Evolutionary conservation across 352 stramenopile genomes (phyloP).

Genomic region (Blastocystis hominis): DNA sequence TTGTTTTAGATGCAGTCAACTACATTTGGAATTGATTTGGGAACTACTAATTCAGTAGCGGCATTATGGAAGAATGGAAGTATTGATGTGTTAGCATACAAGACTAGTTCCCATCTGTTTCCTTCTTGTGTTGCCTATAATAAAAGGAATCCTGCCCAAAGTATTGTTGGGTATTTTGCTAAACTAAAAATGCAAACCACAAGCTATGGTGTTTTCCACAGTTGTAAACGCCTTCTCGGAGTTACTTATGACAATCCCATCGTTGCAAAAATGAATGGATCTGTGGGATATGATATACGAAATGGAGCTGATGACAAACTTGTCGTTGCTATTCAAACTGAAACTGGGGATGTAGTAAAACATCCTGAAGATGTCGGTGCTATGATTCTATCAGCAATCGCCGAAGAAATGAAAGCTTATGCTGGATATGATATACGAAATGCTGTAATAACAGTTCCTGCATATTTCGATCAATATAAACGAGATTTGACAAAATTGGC

Average conservation of each 20-base stretch:
- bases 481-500: conserved; percentile 98
- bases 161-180: neutral
- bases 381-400: neutral
- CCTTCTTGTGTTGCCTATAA: conserved; percentile 18
- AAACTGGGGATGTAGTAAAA: neutral
- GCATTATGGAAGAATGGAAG: neutral
- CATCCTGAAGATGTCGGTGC: conserved; percentile 13
- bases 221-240: conserved; percentile 27
- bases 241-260: neutral
- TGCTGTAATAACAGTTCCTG: conserved; percentile 47
- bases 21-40: conserved; percentile 50
- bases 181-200: neutral
- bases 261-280: neutral
- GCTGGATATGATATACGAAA: conserved; percentile 6
- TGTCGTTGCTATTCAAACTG: neutral
- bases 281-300: neutral
- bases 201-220: neutral
- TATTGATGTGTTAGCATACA: neutral
- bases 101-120: neutral
- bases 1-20: neutral
- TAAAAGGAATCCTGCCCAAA: neutral
- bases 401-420: neutral
- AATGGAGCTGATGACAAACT: conserved; percentile 36
- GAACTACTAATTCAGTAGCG: conserved; percentile 39
- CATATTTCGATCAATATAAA: conserved; percentile 99